Conservation (phyloP, 228 moss, liverwort and hornwort species). For the Sphagnum fallax region DNA sequence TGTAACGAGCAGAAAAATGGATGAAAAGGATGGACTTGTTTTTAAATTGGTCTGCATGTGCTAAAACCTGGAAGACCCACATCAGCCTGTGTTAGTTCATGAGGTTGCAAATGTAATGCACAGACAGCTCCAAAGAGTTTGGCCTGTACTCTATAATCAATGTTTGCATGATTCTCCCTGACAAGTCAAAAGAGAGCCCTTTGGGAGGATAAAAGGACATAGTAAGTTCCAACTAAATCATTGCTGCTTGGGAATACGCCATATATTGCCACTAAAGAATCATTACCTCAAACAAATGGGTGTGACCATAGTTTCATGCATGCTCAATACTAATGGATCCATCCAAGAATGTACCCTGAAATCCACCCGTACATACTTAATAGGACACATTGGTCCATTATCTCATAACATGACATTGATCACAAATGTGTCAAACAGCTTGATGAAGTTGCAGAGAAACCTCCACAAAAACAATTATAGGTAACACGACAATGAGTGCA, state of each 20-base stretch:
- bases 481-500: too few species aligned
- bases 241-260: too few species aligned
- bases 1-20: constrained; percentile 60
- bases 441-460: too few species aligned
- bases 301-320: constrained; percentile 82
- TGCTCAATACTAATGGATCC: constrained; percentile 58
- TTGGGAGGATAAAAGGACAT: background rate
- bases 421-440: background rate
- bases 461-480: too few species aligned
- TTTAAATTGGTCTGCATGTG: constrained; percentile 50
- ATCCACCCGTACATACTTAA: background rate
- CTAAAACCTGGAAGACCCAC: constrained; percentile 39
- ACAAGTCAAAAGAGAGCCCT: background rate
- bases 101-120: background rate
- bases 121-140: background rate
- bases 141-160: background rate
- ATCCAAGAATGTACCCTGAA: constrained; percentile 81
- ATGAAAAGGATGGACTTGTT: constrained; percentile 81
- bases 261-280: background rate
- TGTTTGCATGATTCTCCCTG: background rate
- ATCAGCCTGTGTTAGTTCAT: background rate
- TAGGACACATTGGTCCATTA: background rate
- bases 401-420: background rate
- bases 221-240: background rate
- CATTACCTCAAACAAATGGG: constrained; percentile 79